Base-by-base conservation (phyloP, 164 flowering plant genomes). In the Taxillus chinensis region DNA sequence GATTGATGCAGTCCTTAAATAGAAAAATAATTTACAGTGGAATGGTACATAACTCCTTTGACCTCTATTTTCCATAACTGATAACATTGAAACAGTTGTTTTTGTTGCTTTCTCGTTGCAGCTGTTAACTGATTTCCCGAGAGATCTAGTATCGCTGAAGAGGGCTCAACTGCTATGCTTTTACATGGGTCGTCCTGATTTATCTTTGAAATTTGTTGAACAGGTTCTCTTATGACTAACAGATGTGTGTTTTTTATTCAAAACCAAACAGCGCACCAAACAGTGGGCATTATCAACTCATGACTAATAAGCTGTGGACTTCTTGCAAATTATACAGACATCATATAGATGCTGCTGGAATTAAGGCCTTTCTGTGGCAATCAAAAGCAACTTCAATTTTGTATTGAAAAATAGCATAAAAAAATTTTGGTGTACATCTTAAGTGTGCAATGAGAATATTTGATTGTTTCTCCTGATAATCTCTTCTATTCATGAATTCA, bases 81-180 rank as follows among this genome's bases (percentile, higher is more conserved):
- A 40, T 41, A 1, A 41, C 48, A 17, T 14, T 37, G 17, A 16
- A n/a, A n/a, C 51, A 14, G 50, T 0, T 59, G 4, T 59, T 42
- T 14, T 38, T 27, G 27, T 27, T 56, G 11, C 41, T 7, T n/a
- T 3, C 52, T 55, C 69, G 68, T 61, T 71, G 70, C 85, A 92
- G 96, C 77, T 83, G 12, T 62, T 90, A 43, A 76, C 73, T 61
- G 79, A 80, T 46, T 89, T 82, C 66, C 96, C 98, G 7, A 86
- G 69, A 75, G 96, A 92, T 79, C 73, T 92, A 67, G 80, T 63
- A 55, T 83, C 96, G 64, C 59, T 89, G 73, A 89, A 92, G 71
- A 81, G 95, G 74, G 91, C 81, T 62, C 95, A 89, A 69, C 41
- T 80, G 9, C 60, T 87, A 41, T 83, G 91, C 79, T 89, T 92